Conservation (phyloP, 2,329 filamentous ascomycete genomes). For the Aaosphaeria pasadenensis region DNA sequence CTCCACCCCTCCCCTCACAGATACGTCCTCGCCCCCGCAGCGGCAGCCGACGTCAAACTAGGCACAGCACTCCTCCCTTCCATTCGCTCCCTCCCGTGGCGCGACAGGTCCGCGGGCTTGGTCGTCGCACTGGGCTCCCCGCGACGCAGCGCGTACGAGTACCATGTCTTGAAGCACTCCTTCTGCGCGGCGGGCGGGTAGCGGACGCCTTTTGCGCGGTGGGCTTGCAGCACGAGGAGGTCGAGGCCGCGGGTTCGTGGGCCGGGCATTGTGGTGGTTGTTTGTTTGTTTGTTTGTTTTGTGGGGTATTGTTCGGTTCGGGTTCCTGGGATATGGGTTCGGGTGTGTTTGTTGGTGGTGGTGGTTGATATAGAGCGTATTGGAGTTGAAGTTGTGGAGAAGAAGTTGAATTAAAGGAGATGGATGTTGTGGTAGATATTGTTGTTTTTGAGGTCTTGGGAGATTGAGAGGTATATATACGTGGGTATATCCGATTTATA, state of each 20-base stretch:
- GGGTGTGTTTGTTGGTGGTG: too few species aligned
- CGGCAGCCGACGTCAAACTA: too few species aligned
- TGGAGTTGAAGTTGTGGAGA: too few species aligned
- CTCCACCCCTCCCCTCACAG: slow-evolving; percentile 14
- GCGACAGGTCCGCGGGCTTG: slow-evolving; percentile 11
- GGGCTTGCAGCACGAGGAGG: slow-evolving; percentile 29
- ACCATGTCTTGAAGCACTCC: slow-evolving; percentile 37
- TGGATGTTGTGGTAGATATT: too few species aligned
- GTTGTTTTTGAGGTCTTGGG: too few species aligned
- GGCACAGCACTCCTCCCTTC: slow-evolving; percentile 20
- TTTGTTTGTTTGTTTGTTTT: too few species aligned
- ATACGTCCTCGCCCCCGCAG: slow-evolving; percentile 26
- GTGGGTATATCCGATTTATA: too few species aligned
- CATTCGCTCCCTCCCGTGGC: slow-evolving; percentile 21
- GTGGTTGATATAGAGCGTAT: too few species aligned
- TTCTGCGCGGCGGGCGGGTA: slow-evolving; percentile 25
- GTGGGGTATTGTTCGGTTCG: too few species aligned
- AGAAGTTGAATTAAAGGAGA: too few species aligned
- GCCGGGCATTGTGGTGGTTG: slow-evolving; percentile 15
- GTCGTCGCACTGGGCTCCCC: slow-evolving; percentile 32
- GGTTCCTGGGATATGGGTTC: too few species aligned
- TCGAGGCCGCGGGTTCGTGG: slow-evolving; percentile 25
- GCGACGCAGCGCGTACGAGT: slow-evolving; percentile 30
- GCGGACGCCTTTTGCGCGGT: slow-evolving; percentile 33
- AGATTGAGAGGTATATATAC: too few species aligned